A percentile compares a stretch with the other conserved stretches of the same genome.
Evolutionary conservation across 2,329 filamentous ascomycete genomes (phyloP).

Genomic region (Fusarium sp.): DNA sequence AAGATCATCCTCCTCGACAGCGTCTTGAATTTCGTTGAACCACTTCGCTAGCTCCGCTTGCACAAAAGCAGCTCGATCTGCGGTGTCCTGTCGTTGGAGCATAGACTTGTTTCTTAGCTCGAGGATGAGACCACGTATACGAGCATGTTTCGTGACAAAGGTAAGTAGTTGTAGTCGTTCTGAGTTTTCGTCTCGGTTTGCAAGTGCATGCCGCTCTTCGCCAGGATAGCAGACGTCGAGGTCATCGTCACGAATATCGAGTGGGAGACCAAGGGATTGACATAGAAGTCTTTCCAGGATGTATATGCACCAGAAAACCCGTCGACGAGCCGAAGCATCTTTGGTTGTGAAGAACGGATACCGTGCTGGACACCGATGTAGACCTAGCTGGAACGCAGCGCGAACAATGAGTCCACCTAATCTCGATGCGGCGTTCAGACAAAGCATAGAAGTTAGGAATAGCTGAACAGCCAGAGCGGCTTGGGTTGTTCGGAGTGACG

Average conservation of each 20-base stretch:
- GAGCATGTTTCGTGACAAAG: conserved; percentile 59
- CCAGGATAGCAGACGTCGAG: conserved; percentile 68
- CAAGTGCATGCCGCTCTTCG: conserved; percentile 56
- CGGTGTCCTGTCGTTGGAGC: conserved; percentile 56
- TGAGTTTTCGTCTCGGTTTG: conserved; percentile 27
- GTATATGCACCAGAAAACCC: conserved; percentile 69
- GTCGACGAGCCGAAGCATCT: conserved; percentile 61
- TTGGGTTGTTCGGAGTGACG: conserved; percentile 61
- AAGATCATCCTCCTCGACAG: conserved; percentile 54
- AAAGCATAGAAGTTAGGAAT: conserved; percentile 66
- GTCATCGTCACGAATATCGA: conserved; percentile 67
- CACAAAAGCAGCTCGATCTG: conserved; percentile 57
- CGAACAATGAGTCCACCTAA: conserved; percentile 66
- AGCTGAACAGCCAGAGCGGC: conserved; percentile 65
- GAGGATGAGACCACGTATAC: conserved; percentile 62
- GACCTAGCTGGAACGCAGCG: conserved; percentile 66
- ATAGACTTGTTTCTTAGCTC: conserved; percentile 65
- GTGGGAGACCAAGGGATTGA: conserved; percentile 66
- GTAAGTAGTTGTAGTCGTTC: conserved; percentile 53
- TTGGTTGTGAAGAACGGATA: conserved; percentile 61
- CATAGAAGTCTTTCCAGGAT: conserved; percentile 66
- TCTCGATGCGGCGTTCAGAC: conserved; percentile 67
- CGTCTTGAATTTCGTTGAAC: conserved; percentile 65
- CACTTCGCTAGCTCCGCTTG: conserved; percentile 63
- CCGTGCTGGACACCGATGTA: conserved; percentile 68